Evolutionary conservation across 2,329 filamentous ascomycete genomes (phyloP), one percentile per base, ranked within the genome.

Genomic region (Thermomyces lanuginosus): DNA sequence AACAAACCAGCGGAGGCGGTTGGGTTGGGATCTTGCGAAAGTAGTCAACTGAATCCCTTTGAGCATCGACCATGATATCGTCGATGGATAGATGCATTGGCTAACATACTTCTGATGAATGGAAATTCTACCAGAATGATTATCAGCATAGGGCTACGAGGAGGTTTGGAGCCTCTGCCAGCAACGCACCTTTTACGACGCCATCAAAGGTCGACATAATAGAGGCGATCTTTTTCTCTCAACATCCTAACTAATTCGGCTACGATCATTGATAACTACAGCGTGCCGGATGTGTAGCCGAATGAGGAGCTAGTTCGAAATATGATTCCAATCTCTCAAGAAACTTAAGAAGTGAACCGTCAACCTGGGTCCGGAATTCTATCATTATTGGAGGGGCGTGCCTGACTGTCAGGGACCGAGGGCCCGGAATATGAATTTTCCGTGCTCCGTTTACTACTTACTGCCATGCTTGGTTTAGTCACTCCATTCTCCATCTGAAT

Each of bases 151-250:
- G n/a, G n/a, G n/a, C n/a, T n/a, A n/a, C n/a, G n/a, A n/a, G n/a
- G n/a, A n/a, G n/a, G 19, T 12, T 20, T n/a, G n/a, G n/a, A 19
- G 12, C 11, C 23, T 24, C 12, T 26, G 15, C 6, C 10, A n/a
- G 22, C 6, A 27, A 28, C 32, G 21, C 38, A 56, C 55, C 54
- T 30, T 60, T 52, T 30, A 83, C 58, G 18, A 73, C 52, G 26
- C 78, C 78, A 38, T 76, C 63, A 47, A 84, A 84, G 1, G 77
- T 84, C 12, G 79, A 84, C 78, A 84, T 83, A 17, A 9, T 24
- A 21, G 16, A 20, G 17, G 24, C 15, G 5, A 14, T 14, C 11
- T 24, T 15, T 4, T 13, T 4, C n/a, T 6, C 6, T 4, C 22
- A 3, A 8, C 22, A 10, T 15, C 6, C 21, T 22, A 4, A 9